phyloP scores from a whole-genome alignment of 306 rosid species.

The Dryas drummondii region DNA sequence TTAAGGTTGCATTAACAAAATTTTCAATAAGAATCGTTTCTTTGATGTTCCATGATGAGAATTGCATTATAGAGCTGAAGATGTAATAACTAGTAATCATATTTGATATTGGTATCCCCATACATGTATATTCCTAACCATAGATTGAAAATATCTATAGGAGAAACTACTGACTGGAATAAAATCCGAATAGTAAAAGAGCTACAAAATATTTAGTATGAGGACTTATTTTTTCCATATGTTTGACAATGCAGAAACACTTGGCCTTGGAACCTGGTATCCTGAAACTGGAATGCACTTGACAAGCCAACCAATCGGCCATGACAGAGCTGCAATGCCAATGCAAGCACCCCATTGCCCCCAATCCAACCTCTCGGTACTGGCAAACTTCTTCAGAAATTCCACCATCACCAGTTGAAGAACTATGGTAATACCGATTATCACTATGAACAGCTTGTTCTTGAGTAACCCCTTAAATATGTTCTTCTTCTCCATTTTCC shows the following conservation, averaged over 20 bases:
- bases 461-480: slow-evolving; percentile 1
- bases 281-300: slow-evolving; percentile 23
- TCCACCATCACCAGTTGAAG: slow-evolving; percentile 26
- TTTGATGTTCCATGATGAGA: too few species aligned
- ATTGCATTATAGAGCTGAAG: too few species aligned
- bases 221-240: not conserved
- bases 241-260: not conserved
- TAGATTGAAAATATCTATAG: too few species aligned
- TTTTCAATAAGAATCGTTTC: too few species aligned
- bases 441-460: slow-evolving; percentile 10
- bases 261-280: not conserved
- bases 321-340: slow-evolving; percentile 19
- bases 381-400: slow-evolving; percentile 18
- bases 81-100: too few species aligned
- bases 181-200: too few species aligned
- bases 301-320: slow-evolving; percentile 26
- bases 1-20: too few species aligned
- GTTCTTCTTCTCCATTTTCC: slow-evolving; percentile 21
- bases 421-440: slow-evolving; percentile 4
- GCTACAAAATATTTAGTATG: too few species aligned
- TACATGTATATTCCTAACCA: too few species aligned
- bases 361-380: slow-evolving; percentile 19
- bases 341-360: slow-evolving; percentile 20
- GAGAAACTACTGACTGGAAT: too few species aligned
- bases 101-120: too few species aligned